Conservation (phyloP, 2,329 filamentous ascomycete genomes). For the Diaporthe citrichinensis region DNA sequence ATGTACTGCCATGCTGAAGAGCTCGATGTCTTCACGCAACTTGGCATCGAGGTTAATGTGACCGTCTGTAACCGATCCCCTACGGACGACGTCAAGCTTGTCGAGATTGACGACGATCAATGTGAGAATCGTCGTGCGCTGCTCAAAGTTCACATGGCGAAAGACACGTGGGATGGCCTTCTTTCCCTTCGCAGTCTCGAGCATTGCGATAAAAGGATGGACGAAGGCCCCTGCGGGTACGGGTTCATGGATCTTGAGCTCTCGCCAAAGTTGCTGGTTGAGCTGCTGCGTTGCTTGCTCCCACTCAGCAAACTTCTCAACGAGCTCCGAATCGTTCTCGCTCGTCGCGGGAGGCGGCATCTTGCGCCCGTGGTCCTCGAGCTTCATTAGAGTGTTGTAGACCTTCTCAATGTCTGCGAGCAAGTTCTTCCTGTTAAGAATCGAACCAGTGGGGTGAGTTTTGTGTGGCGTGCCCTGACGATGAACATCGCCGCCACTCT, state of each 20-base stretch:
- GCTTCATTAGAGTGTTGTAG: slow-evolving; percentile 89
- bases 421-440: slow-evolving; percentile 84
- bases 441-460: slow-evolving; percentile 53
- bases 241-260: slow-evolving; percentile 93
- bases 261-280: slow-evolving; percentile 85
- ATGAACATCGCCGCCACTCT: slow-evolving; percentile 73
- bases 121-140: slow-evolving; percentile 94
- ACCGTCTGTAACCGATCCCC: slow-evolving; percentile 80
- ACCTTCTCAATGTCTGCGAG: slow-evolving; percentile 90
- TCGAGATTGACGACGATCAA: slow-evolving; percentile 97
- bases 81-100: slow-evolving; percentile 88
- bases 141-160: slow-evolving; percentile 90
- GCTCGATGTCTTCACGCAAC: slow-evolving; percentile 91
- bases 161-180: slow-evolving; percentile 96
- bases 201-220: slow-evolving; percentile 96
- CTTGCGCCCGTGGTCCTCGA: slow-evolving; percentile 92
- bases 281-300: slow-evolving; percentile 77
- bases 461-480: slow-evolving; percentile 66
- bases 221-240: slow-evolving; percentile 79
- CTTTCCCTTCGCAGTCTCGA: slow-evolving; percentile 96
- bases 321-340: slow-evolving; percentile 75
- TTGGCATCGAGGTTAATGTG: slow-evolving; percentile 80
- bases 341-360: slow-evolving; percentile 76
- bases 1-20: slow-evolving; percentile 91
- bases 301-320: slow-evolving; percentile 86